Base-by-base conservation (phyloP, 2,329 filamentous ascomycete genomes). In the Dothidotthia symphoricarpi region DNA sequence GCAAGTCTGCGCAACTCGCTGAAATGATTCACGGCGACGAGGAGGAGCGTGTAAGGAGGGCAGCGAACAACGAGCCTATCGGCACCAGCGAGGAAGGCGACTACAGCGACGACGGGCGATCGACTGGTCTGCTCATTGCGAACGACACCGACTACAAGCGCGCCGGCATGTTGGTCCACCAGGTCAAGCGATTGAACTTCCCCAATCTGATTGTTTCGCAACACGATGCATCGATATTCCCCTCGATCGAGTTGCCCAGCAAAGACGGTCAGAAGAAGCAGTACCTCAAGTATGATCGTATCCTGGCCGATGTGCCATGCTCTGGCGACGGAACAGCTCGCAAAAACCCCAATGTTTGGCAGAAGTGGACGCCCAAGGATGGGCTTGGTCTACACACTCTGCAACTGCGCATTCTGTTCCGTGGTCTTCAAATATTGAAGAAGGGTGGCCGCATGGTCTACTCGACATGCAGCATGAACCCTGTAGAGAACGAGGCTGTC, bases 401-500 rank as follows among this genome's bases (percentile, higher is more conserved):
- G 1, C 93, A 98, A 69, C 78, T 88, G 29, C 79, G 91, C 31
- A 98, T 98, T 53, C 75, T 98, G 32, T 86, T 95, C 39, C 84
- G 93, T 45, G 88, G 93, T 22, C 76, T 98, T 34, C 91, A 97
- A 70, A 88, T 98, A 82, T 80, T 98, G 51, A 97, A 96, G 74
- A 85, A 88, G 39, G 91, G 93, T 27, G 93, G 93, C 34, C 82
- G 90, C 47, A 87, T 97, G 17, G 91, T 98, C 35, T 98, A 97
- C 72, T 97, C 91, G 3, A 98, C 93, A 14, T 98, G 93, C 76
- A 96, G 89, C 68, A 88, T 98, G 86, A 98, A 98, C 70, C 93
- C 93, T 0, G 82, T 97, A 17, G 93, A 98, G 73, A 95, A 98
- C 60, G 93, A 98, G 70, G 85, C 93, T 6, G 89, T 97, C 12